Percentiles rank a stretch among this genome's conserved stretches.
phyloP scores from a whole-genome alignment of 495 filamentous ascomycete species.

The Trichocladium antarcticum region DNA sequence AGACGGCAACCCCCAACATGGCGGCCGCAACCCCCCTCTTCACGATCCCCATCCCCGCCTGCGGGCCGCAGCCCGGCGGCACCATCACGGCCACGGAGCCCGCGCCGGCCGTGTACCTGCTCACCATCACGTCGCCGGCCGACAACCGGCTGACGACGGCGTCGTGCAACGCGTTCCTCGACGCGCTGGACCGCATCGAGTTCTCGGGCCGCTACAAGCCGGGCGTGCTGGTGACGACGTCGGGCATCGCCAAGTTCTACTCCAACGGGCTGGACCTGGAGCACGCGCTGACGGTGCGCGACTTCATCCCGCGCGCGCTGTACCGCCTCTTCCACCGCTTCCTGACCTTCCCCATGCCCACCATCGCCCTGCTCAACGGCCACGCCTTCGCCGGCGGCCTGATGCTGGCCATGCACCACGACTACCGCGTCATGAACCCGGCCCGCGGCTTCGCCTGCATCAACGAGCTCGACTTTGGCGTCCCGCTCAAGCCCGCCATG shows the following conservation, averaged over 20 bases:
- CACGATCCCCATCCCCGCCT: slow-evolving; percentile 31
- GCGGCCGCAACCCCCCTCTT: slow-evolving; percentile 34
- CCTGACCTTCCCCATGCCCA: slow-evolving; percentile 75
- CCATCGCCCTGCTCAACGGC: slow-evolving; percentile 63
- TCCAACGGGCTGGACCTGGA: slow-evolving; percentile 66
- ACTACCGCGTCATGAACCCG: slow-evolving; percentile 67
- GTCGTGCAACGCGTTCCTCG: slow-evolving; percentile 53
- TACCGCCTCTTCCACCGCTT: slow-evolving; percentile 50
- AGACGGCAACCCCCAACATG: too few relatives aligned
- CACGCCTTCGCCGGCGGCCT: slow-evolving; percentile 71
- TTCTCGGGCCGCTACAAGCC: slow-evolving; percentile 49
- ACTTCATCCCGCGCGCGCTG: slow-evolving; percentile 45
- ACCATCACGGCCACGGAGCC: slow-evolving; percentile 48
- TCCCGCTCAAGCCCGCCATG: slow-evolving; percentile 61
- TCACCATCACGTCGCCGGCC: slow-evolving; percentile 57
- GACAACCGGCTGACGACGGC: slow-evolving; percentile 65
- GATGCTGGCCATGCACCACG: slow-evolving; percentile 76
- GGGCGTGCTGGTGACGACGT: slow-evolving; percentile 66
- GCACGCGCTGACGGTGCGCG: slow-evolving; percentile 37
- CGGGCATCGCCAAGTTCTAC: slow-evolving; percentile 66
- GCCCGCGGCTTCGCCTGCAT: slow-evolving; percentile 57
- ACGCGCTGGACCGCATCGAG: slow-evolving; percentile 64
- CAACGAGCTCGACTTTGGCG: slow-evolving; percentile 70
- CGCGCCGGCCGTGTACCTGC: slow-evolving; percentile 50
- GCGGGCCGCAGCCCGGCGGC: slow-evolving; percentile 33